Conservation (phyloP, 202 grass and related monocot genomes). For the Miscanthus sacchariflorus region DNA sequence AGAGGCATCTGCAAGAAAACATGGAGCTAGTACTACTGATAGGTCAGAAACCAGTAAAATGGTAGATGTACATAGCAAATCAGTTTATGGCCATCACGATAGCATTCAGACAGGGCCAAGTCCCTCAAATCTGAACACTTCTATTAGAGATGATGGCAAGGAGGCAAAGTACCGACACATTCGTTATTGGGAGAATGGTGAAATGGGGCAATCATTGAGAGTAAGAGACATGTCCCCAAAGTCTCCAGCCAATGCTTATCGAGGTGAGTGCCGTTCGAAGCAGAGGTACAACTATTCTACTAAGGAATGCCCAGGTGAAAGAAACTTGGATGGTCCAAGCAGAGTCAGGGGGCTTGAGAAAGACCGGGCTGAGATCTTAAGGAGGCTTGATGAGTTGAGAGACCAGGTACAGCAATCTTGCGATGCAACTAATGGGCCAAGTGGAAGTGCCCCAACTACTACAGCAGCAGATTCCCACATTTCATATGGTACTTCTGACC, state of each 20-base stretch:
- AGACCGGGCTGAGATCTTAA: conserved; percentile 73
- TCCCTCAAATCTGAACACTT: conserved; percentile 45
- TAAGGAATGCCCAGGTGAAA: conserved; percentile 38
- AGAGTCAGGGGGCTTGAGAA: conserved; percentile 73
- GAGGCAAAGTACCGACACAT: conserved; percentile 59
- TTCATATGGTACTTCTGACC: conserved; percentile 54
- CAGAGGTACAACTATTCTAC: conserved; percentile 33
- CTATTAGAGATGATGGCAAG: conserved; percentile 41
- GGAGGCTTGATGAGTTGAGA: conserved; percentile 91
- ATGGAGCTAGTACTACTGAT: conserved; percentile 35
- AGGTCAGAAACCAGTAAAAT: conserved; percentile 42
- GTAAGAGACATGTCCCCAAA: conserved; percentile 42
- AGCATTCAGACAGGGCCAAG: conserved; percentile 47
- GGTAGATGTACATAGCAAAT: conserved; percentile 38
- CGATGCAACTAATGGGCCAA: conserved; percentile 58
- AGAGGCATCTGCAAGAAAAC: conserved; percentile 42
- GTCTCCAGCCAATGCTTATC: conserved; percentile 31
- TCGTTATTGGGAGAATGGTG: conserved; percentile 56
- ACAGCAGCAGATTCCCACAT: conserved; percentile 44
- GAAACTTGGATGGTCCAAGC: conserved; percentile 61
- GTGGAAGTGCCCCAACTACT: conserved; percentile 43
- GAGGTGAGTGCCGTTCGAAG: conserved; percentile 39
- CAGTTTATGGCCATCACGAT: conserved; percentile 38
- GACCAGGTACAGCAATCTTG: conserved; percentile 83
- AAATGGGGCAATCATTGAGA: conserved; percentile 46